phyloP scores from a whole-genome alignment of 768 basidiomycete genomes.

The Mycena polygramma region DNA sequence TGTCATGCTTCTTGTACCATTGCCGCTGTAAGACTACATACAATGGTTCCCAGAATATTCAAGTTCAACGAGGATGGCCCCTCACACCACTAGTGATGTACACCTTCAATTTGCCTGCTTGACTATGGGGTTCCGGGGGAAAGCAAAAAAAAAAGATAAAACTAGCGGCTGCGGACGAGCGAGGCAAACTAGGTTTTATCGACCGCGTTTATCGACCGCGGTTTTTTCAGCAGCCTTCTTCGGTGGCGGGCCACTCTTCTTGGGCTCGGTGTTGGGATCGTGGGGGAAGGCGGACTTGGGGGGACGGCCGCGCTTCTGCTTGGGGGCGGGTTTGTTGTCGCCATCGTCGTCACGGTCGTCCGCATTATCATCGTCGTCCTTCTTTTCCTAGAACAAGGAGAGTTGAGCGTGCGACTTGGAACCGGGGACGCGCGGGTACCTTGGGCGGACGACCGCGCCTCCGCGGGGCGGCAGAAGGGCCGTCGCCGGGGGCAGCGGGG shows the following conservation, averaged over 20 bases:
- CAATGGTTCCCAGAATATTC: no score
- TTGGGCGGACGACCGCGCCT: slow-evolving; percentile 81
- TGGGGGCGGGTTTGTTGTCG: slow-evolving; percentile 62
- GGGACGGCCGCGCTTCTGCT: slow-evolving; percentile 82
- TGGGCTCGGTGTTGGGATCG: slow-evolving; percentile 67
- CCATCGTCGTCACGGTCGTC: slow-evolving; percentile 33
- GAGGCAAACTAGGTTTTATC: slow-evolving; percentile 37
- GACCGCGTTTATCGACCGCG: slow-evolving; percentile 12
- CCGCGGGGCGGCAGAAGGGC: slow-evolving; percentile 54
- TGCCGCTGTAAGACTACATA: no score
- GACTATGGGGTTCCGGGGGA: no score
- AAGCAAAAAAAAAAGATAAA: slow-evolving; percentile 31
- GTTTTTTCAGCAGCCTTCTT: slow-evolving; percentile 52
- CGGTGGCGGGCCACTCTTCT: slow-evolving; percentile 82
- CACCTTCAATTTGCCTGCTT: no score
- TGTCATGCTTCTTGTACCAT: no score
- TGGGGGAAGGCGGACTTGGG: slow-evolving; percentile 73
- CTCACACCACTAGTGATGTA: no score
- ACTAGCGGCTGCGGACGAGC: background rate
- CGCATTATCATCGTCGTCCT: slow-evolving; percentile 40
- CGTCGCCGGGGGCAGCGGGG: slow-evolving; percentile 47
- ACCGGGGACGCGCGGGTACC: slow-evolving; percentile 48
- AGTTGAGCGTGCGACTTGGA: slow-evolving; percentile 32
- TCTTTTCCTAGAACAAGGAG: slow-evolving; percentile 37
- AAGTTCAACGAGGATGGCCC: no score